Conservation (phyloP, 371 early-diverging fungal genomes). For the Circinella minor region DNA sequence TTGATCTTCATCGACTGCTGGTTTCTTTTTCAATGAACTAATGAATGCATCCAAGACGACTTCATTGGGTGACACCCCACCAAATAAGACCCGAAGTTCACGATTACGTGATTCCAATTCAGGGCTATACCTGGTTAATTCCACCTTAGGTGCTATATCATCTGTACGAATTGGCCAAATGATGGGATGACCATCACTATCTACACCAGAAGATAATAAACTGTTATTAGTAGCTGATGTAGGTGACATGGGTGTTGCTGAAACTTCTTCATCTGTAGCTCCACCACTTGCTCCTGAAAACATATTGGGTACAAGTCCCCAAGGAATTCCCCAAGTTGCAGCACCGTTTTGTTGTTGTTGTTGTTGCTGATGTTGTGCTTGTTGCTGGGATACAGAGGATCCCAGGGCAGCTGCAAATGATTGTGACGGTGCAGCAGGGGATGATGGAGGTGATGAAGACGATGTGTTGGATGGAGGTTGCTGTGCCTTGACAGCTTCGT, state of each 20-base stretch:
- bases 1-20: conserved; percentile 1
- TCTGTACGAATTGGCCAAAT: conserved; percentile 46
- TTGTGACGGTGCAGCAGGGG: conserved; percentile 28
- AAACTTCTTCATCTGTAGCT: conserved; percentile 7
- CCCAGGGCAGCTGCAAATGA: conserved; percentile 26
- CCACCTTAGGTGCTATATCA: conserved; percentile 35
- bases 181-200: conserved; percentile 41
- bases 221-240: not conserved
- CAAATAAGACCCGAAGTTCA: conserved; percentile 45
- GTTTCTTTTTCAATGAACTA: conserved; percentile 45
- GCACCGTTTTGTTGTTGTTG: conserved; percentile 14
- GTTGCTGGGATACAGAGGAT: conserved; percentile 12
- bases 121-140: conserved; percentile 34
- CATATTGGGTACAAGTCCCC: conserved; percentile 49
- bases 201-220: conserved; percentile 4
- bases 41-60: conserved; percentile 48
- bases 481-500: conserved; percentile 40
- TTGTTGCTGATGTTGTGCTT: conserved; percentile 8
- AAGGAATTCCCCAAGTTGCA: conserved; percentile 54
- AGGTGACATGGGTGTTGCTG: conserved; percentile 18
- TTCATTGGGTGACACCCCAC: conserved; percentile 42
- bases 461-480: conserved; percentile 19
- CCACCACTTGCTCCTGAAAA: conserved; percentile 10
- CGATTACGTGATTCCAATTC: conserved; percentile 39
- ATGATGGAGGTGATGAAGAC: conserved; percentile 25